Conservation (phyloP, 352 stramenopile genomes). For the Phytophthora boehmeriae region DNA sequence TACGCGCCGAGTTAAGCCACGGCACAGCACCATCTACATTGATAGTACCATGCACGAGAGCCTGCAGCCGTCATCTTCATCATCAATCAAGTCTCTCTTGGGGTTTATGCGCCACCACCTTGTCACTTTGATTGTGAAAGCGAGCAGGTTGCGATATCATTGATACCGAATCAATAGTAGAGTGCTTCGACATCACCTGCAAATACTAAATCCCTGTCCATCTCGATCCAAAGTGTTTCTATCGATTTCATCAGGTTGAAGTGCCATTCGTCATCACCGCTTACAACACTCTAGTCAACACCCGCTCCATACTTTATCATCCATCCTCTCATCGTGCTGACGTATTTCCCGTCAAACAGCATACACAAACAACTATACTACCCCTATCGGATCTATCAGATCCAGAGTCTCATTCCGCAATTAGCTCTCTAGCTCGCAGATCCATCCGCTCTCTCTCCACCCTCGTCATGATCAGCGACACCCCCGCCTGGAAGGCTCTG, state of each 20-base stretch:
- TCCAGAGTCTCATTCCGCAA: conserved; percentile 18
- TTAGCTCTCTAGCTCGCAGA: conserved; percentile 31
- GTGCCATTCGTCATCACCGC: background rate
- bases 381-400: background rate
- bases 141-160: background rate
- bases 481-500: conserved; percentile 74
- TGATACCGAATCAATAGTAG: too few species aligned
- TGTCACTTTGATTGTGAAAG: background rate
- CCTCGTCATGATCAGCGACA: conserved; percentile 72
- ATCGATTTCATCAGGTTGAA: too few species aligned
- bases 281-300: conserved; percentile 23
- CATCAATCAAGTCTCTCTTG: conserved; percentile 7
- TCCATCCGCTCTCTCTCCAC: conserved; percentile 1
- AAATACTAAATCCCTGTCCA: too few species aligned
- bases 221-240: too few species aligned
- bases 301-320: conserved; percentile 19
- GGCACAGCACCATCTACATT: too few species aligned
- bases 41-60: too few species aligned
- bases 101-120: conserved; percentile 20
- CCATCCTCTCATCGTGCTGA: background rate
- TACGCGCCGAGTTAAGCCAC: conserved; percentile 1
- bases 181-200: too few species aligned
- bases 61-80: conserved; percentile 18
- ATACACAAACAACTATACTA: too few species aligned
- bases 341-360: conserved; percentile 4